A percentile compares a stretch with the other conserved stretches of the same genome.
phyloP scores from a whole-genome alignment of 106 monocot genomes.

The Ottelia alismoides region DNA sequence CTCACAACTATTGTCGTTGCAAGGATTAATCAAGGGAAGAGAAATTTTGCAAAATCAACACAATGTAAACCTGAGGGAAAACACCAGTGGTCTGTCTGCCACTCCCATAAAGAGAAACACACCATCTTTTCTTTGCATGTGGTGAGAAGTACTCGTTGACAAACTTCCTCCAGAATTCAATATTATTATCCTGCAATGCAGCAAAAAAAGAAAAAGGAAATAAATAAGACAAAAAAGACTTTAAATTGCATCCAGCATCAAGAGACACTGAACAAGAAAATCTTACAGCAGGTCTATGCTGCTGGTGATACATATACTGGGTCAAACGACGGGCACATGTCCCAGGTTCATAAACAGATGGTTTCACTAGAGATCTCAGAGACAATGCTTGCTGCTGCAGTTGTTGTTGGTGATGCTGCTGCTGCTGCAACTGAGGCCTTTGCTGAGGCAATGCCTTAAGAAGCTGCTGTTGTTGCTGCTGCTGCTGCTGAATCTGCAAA shows the following conservation, averaged over 20 bases:
- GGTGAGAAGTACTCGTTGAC: constrained; percentile 27
- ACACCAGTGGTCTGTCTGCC: constrained; percentile 29
- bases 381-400: constrained; percentile 26
- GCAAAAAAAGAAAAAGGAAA: constrained; percentile 1
- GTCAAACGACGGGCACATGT: constrained; percentile 78
- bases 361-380: constrained; percentile 46
- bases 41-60: no score
- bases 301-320: constrained; percentile 89
- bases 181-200: constrained; percentile 68
- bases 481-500: no score
- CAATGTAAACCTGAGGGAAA: constrained; percentile 20
- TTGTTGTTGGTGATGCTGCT: constrained; percentile 48
- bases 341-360: constrained; percentile 65
- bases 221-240: background rate
- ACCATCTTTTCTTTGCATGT: constrained; percentile 31
- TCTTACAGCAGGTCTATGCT: constrained; percentile 71
- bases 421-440: constrained; percentile 17
- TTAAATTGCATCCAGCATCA: no score
- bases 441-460: no score
- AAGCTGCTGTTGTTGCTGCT: no score
- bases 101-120: constrained; percentile 31
- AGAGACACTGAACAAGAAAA: background rate
- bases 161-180: constrained; percentile 36
- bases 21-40: no score
- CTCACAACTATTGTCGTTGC: no score